Evolutionary conservation across 768 basidiomycete genomes (phyloP).

Genomic region (Cantharellus anzutake): DNA sequence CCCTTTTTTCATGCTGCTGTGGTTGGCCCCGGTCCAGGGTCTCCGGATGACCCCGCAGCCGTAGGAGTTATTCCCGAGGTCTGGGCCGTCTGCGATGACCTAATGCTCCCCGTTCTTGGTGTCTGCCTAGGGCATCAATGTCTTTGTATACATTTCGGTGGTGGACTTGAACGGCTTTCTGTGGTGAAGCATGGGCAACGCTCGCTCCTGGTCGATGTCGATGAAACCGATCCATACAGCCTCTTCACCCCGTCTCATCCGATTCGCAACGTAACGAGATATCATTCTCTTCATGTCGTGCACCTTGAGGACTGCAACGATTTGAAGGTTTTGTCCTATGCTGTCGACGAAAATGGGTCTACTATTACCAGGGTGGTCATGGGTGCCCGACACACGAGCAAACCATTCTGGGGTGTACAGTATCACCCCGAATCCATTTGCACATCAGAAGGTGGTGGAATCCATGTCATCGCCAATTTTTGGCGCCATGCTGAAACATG

Average conservation of each 20-base stretch:
- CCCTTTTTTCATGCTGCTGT: slow-evolving; percentile 46
- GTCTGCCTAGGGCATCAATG: slow-evolving; percentile 75
- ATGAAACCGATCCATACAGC: slow-evolving; percentile 40
- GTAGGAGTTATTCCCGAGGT: slow-evolving; percentile 50
- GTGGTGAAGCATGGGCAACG: slow-evolving; percentile 69
- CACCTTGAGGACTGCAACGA: slow-evolving; percentile 24
- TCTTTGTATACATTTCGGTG: slow-evolving; percentile 45
- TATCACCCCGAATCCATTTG: slow-evolving; percentile 78
- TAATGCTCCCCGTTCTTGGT: slow-evolving; percentile 54
- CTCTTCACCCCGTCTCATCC: slow-evolving; percentile 25
- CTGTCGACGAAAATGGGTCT: slow-evolving; percentile 37
- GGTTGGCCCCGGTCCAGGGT: slow-evolving; percentile 68
- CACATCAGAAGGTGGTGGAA: slow-evolving; percentile 40
- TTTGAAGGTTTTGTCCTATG: slow-evolving; percentile 53
- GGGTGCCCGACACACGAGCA: slow-evolving; percentile 42
- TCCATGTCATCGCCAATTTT: slow-evolving; percentile 53
- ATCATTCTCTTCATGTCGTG: slow-evolving; percentile 60
- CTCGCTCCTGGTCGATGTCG: slow-evolving; percentile 39
- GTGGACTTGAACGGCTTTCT: slow-evolving; percentile 33
- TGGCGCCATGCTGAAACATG: slow-evolving; percentile 49
- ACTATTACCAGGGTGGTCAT: slow-evolving; percentile 33
- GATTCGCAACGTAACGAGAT: slow-evolving; percentile 37
- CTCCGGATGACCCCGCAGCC: slow-evolving; percentile 40
- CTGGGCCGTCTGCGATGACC: slow-evolving; percentile 38
- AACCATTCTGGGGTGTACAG: slow-evolving; percentile 76